Evolutionary conservation across 768 basidiomycete genomes (phyloP), one percentile per base, ranked within the genome.

Genomic region (Mycena crocata): DNA sequence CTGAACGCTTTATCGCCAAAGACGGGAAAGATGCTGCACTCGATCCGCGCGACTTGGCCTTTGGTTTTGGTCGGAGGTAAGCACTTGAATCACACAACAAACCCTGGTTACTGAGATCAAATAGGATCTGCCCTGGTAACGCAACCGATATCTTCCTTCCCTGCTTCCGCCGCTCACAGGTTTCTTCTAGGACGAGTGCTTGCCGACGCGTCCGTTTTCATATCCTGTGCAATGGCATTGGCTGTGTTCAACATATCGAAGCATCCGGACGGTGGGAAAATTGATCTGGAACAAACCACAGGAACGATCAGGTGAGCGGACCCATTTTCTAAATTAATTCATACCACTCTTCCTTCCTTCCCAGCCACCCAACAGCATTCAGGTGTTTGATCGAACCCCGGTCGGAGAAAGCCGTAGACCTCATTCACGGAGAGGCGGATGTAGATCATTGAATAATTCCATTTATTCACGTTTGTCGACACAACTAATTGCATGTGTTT

Each of bases 41-140:
- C 23, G 85, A 87, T 56, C 84, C 87, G 21, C 80, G 80, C 23
- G 73, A 75, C 6, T 71, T 83, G 42, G 83, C 81, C 54, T 89
- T 87, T 64, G 88, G 88, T 5, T 89, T 87, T 56, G 87, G 86
- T 32, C 75, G 88, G 72, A 82, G 88, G 80, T 75, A 42, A 52
- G 26, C 45, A 30, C 34, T 54, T 21, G 17, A 60, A 31, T 49
- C 26, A n/a, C n/a, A n/a, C n/a, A n/a, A n/a, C n/a, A n/a, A 45
- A 44, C 24, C 57, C 9, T 55, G 30, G 46, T 13, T 24, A 63
- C 64, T 32, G 49, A 14, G 0, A 24, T 30, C 31, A 57, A 23
- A 4, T 39, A 78, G 80, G 67, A 80, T 81, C 24, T 80, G 79
- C 62, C 79, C 81, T 57, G 79, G 80, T 78, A 62, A 39, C 54